Evolutionary conservation across 169 alveolate species (phyloP).

Genomic region (Plasmodium reichenowi): DNA sequence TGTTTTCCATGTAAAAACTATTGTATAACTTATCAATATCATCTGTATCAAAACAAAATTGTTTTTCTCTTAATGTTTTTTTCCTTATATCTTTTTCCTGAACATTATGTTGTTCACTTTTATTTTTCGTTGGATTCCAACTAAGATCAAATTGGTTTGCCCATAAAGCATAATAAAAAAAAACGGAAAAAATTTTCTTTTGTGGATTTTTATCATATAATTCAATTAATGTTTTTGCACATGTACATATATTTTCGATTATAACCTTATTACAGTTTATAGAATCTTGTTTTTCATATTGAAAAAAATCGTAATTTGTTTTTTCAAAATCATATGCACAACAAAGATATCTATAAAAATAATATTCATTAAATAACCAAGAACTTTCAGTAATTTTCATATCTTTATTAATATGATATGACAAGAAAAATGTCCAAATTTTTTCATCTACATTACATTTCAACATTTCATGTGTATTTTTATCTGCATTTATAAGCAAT

Average conservation of each 20-base stretch:
- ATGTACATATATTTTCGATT: conserved; percentile 62
- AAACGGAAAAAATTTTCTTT: conserved; percentile 28
- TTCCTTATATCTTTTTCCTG: conserved; percentile 60
- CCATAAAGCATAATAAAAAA: conserved; percentile 61
- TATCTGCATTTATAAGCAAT: conserved; percentile 30
- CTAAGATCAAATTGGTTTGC: conserved; percentile 66
- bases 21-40: conserved; percentile 31
- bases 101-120: conserved; percentile 5
- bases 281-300: conserved; percentile 50
- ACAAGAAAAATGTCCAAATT: conserved; percentile 32
- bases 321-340: conserved; percentile 74
- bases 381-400: conserved; percentile 18
- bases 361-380: conserved; percentile 66
- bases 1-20: conserved; percentile 37
- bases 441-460: conserved; percentile 24
- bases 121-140: conserved; percentile 69
- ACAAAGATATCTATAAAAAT: conserved; percentile 54
- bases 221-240: conserved; percentile 36
- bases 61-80: conserved; percentile 34
- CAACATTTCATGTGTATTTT: conserved; percentile 55
- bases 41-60: conserved; percentile 33
- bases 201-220: conserved; percentile 26
- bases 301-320: conserved; percentile 47
- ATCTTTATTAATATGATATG: conserved; percentile 17
- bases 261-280: conserved; percentile 19